These are phyloP conservation scores for Cucurbitaria berberidis DNA, from an alignment of 2,329 filamentous ascomycete genomes.

Conservation along the genomic window DNA sequence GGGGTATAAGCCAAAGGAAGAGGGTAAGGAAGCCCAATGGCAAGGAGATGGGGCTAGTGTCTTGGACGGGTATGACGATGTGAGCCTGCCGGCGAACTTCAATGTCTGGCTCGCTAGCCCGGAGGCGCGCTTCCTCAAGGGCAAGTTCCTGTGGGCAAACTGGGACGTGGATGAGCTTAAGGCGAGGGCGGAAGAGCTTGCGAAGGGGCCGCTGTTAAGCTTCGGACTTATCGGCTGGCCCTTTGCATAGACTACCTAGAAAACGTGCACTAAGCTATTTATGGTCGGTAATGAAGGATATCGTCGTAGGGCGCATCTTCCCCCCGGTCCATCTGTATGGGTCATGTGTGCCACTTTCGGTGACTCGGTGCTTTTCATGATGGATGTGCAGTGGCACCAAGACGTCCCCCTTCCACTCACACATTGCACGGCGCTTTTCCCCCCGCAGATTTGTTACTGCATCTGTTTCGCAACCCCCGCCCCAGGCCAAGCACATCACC, in stretches of 20 bases:
- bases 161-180: slow-evolving; percentile 46
- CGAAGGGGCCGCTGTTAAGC: slow-evolving; percentile 29
- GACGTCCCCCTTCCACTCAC: no score
- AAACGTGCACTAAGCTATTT: no score
- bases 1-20: slow-evolving; percentile 15
- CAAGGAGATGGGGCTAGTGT: not conserved
- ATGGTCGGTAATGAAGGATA: no score
- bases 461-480: no score
- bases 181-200: slow-evolving; percentile 32
- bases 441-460: no score
- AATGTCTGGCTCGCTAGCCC: slow-evolving; percentile 40
- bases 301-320: no score
- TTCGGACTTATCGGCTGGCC: slow-evolving; percentile 27
- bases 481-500: no score
- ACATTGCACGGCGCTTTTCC: no score
- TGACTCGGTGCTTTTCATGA: no score
- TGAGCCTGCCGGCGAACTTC: slow-evolving; percentile 21
- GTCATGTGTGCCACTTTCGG: no score
- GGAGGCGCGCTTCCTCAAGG: slow-evolving; percentile 25
- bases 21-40: slow-evolving; percentile 24
- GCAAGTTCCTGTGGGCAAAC: slow-evolving; percentile 28
- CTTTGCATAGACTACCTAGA: slow-evolving; percentile 11
- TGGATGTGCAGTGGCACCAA: no score
- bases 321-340: no score
- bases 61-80: slow-evolving; percentile 2